These are phyloP conservation scores for Penium margaritaceum DNA, from an alignment of 139 green algal genomes.

Conservation along the genomic window DNA sequence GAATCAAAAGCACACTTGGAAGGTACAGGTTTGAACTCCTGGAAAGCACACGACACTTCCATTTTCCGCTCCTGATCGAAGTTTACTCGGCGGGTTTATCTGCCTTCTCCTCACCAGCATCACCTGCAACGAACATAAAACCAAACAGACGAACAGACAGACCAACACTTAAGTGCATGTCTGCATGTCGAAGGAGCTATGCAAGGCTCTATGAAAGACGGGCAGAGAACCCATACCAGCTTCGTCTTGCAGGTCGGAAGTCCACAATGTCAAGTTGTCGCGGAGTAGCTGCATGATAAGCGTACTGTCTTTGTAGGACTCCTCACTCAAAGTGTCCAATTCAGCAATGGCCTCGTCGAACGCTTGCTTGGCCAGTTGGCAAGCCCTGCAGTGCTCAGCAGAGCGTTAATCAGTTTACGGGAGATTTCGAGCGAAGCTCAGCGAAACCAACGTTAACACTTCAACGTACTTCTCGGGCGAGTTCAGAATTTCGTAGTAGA, in stretches of 20 bases:
- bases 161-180: no score
- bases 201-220: no score
- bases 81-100: slow-evolving; percentile 4
- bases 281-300: slow-evolving; percentile 54
- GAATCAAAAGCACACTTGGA: no score
- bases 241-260: slow-evolving; percentile 47
- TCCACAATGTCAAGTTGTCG: slow-evolving; percentile 56
- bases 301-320: slow-evolving; percentile 54
- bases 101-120: background rate
- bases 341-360: slow-evolving; percentile 54
- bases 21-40: no score
- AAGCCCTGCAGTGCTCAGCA: slow-evolving; percentile 32
- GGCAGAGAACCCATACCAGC: slow-evolving; percentile 4
- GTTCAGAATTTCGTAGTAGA: slow-evolving; percentile 55
- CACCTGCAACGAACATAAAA: background rate
- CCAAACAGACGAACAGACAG: background rate
- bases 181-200: no score
- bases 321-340: slow-evolving; percentile 50
- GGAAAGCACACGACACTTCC: no score
- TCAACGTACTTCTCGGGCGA: slow-evolving; percentile 31
- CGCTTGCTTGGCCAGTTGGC: slow-evolving; percentile 48
- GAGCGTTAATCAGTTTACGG: background rate
- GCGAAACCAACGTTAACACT: no score
- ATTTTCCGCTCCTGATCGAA: no score
- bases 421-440: no score